These are phyloP conservation scores for Crucihimalaya himalaica DNA, from an alignment of 345 rosid species.

Conservation along the genomic window DNA sequence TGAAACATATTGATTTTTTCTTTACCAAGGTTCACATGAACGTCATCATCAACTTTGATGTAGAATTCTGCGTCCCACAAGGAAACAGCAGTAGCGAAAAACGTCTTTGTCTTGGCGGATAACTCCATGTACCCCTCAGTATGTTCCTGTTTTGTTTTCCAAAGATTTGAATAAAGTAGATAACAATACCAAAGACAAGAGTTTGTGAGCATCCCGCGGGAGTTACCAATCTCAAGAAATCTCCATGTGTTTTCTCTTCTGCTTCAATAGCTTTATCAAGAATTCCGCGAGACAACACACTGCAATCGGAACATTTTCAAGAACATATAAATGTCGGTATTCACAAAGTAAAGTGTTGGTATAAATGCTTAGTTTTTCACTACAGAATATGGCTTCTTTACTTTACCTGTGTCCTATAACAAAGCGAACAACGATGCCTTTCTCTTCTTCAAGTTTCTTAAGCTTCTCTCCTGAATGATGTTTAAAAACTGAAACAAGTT, in stretches of 20 bases:
- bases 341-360: not conserved
- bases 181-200: not conserved
- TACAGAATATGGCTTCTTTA: slow-evolving; percentile 8
- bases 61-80: slow-evolving; percentile 91
- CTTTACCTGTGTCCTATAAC: slow-evolving; percentile 83
- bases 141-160: slow-evolving; percentile 59
- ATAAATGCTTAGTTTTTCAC: not conserved
- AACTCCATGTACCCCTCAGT: slow-evolving; percentile 77
- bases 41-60: slow-evolving; percentile 94
- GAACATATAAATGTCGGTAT: not conserved
- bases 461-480: slow-evolving; percentile 55
- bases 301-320: slow-evolving; percentile 19
- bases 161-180: not conserved
- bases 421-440: slow-evolving; percentile 81
- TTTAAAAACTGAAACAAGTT: not conserved
- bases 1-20: not conserved
- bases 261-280: slow-evolving; percentile 77
- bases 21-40: slow-evolving; percentile 88
- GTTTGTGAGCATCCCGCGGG: slow-evolving; percentile 2
- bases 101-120: slow-evolving; percentile 85
- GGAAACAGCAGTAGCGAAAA: slow-evolving; percentile 72
- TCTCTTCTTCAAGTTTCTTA: slow-evolving; percentile 71
- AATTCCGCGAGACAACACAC: slow-evolving; percentile 54
- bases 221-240: slow-evolving; percentile 86
- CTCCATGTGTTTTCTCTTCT: slow-evolving; percentile 66